Evolutionary conservation across 345 rosid genomes (phyloP), one percentile per base, ranked within the genome.

Genomic region (Lepidium didymum): DNA sequence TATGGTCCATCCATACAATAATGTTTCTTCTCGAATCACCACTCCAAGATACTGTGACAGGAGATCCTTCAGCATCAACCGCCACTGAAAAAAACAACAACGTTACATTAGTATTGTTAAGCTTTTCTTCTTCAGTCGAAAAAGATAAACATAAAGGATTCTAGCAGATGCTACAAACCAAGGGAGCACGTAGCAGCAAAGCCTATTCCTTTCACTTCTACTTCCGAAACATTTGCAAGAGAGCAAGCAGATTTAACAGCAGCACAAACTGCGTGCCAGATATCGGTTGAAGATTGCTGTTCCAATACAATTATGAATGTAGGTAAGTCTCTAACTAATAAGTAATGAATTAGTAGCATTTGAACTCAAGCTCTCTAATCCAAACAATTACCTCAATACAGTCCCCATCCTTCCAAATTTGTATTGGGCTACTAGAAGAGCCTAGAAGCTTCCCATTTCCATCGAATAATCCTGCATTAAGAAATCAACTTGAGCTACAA

Each of bases 251-350:
- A 65, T 62, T 69, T 82, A 40, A 87, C 96, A 34, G 96, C 91
- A n/a, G 96, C 88, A 74, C 99, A 91, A 56, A 85, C 79, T 6
- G 99, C 93, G 70, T 86, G 96, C 99, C 99, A 94, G 63, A 94
- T 94, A 74, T 91, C 96, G 0, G 97, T 94, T 2, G 97, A 94
- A n/a, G 97, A 93, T 93, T 93, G 98, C 96, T 93, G 88, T 55
- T 63, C 44, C 51, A 55, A 8, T 49, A 56, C 55, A 45, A 34
- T 10, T 0, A 35, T 1, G 9, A 56, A 25, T 66, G 7, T 42
- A 21, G 50, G 19, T 33, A 33, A 56, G 19, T 23, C 59, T 50
- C 45, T 9, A 13, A 45, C 14, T 13, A 67, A 37, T 10, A 9
- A 14, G 19, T 27, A 33, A 60, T 46, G 21, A 36, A n/a, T 36